phyloP scores from a whole-genome alignment of 2,329 filamentous ascomycete species.

The Truncatella angustata region DNA sequence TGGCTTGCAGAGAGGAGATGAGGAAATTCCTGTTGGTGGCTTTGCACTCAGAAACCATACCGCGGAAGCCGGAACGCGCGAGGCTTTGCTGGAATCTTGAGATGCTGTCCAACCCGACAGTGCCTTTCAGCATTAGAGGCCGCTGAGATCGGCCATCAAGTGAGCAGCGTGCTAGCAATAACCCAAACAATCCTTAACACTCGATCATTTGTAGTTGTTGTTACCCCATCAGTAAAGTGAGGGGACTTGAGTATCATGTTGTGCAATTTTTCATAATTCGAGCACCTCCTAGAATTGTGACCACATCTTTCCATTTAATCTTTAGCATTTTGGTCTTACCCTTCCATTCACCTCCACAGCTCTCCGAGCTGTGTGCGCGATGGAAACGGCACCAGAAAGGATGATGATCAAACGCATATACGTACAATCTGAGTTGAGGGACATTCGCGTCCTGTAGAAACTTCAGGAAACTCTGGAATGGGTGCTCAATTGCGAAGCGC shows the following conservation, averaged over 20 bases:
- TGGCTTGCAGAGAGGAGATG: constrained; percentile 37
- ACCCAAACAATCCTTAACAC: no score
- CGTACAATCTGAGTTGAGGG: constrained; percentile 15
- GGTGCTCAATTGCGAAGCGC: constrained; percentile 18
- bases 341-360: constrained; percentile 18
- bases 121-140: neutral
- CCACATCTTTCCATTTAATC: constrained; percentile 17
- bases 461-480: constrained; percentile 27
- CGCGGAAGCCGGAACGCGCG: neutral
- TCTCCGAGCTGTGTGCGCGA: constrained; percentile 14
- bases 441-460: constrained; percentile 18
- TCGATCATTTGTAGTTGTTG: no score
- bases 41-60: neutral
- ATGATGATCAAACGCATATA: constrained; percentile 21
- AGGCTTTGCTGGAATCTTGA: neutral
- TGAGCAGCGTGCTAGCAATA: no score
- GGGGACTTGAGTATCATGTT: no score
- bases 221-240: no score
- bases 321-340: constrained; percentile 18
- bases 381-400: constrained; percentile 27
- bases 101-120: neutral
- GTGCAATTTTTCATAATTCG: no score
- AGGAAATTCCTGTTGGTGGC: constrained; percentile 31
- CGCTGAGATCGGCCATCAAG: no score
- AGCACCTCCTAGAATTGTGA: constrained; percentile 16